Evolutionary conservation across 441 rosid species (phyloP), one percentile per base, ranked within the genome.

Genomic region (Metrosideros polymorpha): DNA sequence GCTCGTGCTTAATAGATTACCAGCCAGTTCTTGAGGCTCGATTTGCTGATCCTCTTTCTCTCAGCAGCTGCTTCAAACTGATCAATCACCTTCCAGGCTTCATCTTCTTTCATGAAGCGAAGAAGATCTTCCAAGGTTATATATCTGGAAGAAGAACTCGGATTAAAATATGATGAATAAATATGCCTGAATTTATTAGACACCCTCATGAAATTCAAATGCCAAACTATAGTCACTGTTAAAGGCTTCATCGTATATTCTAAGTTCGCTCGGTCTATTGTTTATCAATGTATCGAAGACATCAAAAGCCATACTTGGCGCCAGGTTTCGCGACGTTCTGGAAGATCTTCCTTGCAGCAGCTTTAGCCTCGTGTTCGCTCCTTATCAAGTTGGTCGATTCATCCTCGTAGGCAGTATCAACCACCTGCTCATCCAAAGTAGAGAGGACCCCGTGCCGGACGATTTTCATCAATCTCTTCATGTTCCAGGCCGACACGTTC

Each of bases 271-370:
- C 50, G 19, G 19, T 71, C 7, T 63, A 13, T 50, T 18, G 27
- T 39, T 30, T 53, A 27, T 42, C 8, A 19, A 82, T 42, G 49
- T 49, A 51, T 43, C 30, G 42, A 19, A 6, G 39, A 86, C 52
- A 24, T 47, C 17, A 66, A 10, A 35, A 57, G 9, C 82, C 92
- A 87, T 57, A 97, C 98, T 93, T 95, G 63, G 94, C 76, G 6
- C 97, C 91, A 0, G 86, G 89, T 61, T 89, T 90, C 87, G 98
- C 96, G 1, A 95, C 95, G 83, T 96, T 97, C 86, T 89, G 85
- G 90, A 96, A 97, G 63, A 97, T 95, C 89, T 94, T 97, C 86
- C 96, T 93, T 4, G 99, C 98, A 39, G 99, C 98, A 87, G 92
- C 92, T 88, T 94, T 97, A 6, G 99, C 99, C 90, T 97, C 97